Percentiles rank a stretch among this genome's conserved stretches.
These are phyloP conservation scores for Fusarium veterinarium DNA, from an alignment of 2,329 filamentous ascomycete species.

Conservation along the genomic window DNA sequence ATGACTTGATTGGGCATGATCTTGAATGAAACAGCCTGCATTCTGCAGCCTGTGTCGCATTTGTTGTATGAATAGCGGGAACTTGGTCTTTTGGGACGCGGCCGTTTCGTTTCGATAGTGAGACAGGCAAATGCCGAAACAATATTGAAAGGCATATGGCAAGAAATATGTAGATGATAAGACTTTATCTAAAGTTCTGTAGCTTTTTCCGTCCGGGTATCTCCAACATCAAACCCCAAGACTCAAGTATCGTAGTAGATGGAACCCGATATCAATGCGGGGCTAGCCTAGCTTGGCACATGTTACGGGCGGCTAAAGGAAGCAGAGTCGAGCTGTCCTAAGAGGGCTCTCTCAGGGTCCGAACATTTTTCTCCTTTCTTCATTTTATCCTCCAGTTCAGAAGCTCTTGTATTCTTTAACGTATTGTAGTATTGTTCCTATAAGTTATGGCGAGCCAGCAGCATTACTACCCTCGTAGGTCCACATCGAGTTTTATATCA, in stretches of 20 bases:
- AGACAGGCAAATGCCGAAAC: constrained; percentile 3
- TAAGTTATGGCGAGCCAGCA: constrained; percentile 54
- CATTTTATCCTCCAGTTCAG: not conserved
- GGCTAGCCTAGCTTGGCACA: constrained; percentile 35
- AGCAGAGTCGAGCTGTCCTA: constrained; percentile 16
- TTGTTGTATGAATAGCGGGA: constrained; percentile 10
- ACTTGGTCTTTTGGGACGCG: constrained; percentile 24
- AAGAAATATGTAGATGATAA: not conserved
- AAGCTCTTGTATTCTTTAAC: not conserved
- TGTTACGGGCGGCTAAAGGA: constrained; percentile 36
- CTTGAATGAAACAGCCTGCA: constrained; percentile 1
- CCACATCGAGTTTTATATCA: constrained; percentile 18
- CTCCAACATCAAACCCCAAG: constrained; percentile 1
- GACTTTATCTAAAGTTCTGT: not conserved
- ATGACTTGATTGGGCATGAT: constrained; percentile 28
- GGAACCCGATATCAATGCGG: constrained; percentile 28
- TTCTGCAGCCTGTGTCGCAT: constrained; percentile 2
- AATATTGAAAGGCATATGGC: not conserved
- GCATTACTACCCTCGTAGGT: constrained; percentile 62
- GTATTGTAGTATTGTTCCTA: not conserved
- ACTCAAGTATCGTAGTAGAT: constrained; percentile 8
- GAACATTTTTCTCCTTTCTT: constrained; percentile 5
- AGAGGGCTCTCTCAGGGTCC: constrained; percentile 11
- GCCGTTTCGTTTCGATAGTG: not conserved
- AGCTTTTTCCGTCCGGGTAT: not conserved